Evolutionary conservation across 83 land plant genomes (phyloP).

Genomic region (Picea abies): DNA sequence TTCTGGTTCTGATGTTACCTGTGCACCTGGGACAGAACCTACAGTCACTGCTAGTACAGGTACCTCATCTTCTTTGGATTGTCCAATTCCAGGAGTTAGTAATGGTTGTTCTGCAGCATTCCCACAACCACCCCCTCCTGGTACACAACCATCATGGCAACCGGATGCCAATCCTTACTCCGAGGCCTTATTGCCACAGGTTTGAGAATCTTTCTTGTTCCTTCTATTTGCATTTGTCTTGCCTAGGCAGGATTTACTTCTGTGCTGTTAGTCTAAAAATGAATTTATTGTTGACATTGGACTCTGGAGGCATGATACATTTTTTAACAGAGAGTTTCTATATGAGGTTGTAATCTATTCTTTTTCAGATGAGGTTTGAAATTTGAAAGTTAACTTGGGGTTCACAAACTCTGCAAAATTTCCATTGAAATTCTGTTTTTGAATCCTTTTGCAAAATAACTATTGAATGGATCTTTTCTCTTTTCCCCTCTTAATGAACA

Average conservation of each 20-base stretch:
- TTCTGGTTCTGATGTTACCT: constrained; percentile 45
- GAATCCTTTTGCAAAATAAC: neutral
- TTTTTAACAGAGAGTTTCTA: neutral
- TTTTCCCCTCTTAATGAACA: no score
- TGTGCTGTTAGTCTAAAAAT: neutral
- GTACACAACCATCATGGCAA: constrained; percentile 64
- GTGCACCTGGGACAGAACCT: constrained; percentile 77
- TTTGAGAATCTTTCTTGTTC: constrained; percentile 21
- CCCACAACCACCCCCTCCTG: constrained; percentile 80
- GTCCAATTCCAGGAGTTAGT: constrained; percentile 48
- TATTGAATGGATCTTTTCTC: neutral
- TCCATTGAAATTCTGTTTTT: neutral
- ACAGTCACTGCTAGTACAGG: constrained; percentile 21
- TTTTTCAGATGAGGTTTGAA: neutral
- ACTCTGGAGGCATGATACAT: neutral
- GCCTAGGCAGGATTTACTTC: neutral
- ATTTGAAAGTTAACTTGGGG: neutral
- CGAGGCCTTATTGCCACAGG: constrained; percentile 55
- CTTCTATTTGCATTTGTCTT: neutral
- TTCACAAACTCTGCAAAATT: neutral
- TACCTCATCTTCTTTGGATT: constrained; percentile 29
- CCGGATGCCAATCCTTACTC: constrained; percentile 38
- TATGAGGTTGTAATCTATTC: neutral
- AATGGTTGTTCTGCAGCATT: constrained; percentile 31
- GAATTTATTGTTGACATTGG: neutral